phyloP scores from a whole-genome alignment of 441 rosid species.

The Aquilaria agallochum region DNA sequence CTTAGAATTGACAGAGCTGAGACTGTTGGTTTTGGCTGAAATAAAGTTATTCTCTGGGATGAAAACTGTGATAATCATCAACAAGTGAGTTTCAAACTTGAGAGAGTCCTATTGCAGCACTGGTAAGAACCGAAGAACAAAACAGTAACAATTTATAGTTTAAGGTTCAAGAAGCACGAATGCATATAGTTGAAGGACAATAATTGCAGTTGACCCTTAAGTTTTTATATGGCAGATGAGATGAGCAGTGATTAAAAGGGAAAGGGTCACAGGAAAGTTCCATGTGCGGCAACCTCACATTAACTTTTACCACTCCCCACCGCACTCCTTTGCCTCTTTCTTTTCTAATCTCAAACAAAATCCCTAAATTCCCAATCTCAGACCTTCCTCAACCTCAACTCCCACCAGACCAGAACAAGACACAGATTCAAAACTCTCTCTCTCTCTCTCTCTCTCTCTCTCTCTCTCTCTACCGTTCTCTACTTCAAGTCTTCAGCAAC shows the following conservation, averaged over 20 bases:
- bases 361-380: conserved; percentile 39
- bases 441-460: conserved; percentile 9
- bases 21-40: no score
- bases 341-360: conserved; percentile 15
- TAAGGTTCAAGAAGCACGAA: no score
- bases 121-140: no score
- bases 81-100: no score
- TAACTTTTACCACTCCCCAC: background rate
- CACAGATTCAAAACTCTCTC: conserved; percentile 23
- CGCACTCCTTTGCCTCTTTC: conserved; percentile 11
- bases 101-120: no score
- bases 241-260: conserved; percentile 15
- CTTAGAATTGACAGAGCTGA: no score
- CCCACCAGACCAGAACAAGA: background rate
- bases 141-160: no score
- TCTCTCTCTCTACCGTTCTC: background rate
- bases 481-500: background rate
- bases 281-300: conserved; percentile 19
- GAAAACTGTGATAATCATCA: no score
- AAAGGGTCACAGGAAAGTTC: conserved; percentile 17
- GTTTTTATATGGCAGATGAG: background rate
- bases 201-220: no score
- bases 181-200: no score
- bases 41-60: no score
- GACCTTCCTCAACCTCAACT: no score